These are phyloP conservation scores for Backusella circina DNA, from an alignment of 192 early-diverging fungal species.

Conservation along the genomic window DNA sequence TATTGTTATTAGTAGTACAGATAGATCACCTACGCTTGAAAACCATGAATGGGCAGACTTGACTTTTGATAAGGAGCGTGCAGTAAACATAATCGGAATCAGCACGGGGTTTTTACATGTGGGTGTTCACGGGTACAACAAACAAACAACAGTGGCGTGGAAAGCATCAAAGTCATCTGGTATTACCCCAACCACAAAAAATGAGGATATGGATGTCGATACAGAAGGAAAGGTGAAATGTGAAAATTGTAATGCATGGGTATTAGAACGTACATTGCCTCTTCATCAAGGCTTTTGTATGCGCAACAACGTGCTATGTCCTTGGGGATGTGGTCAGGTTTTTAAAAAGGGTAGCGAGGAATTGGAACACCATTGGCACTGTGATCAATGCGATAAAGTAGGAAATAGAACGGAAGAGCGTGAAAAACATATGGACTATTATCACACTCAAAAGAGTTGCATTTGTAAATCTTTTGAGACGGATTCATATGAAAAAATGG, in stretches of 20 bases:
- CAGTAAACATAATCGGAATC: background rate
- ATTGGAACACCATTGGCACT: constrained; percentile 79
- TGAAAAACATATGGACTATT: constrained; percentile 64
- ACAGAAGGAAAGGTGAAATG: constrained; percentile 45
- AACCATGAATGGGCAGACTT: constrained; percentile 48
- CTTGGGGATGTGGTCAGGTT: constrained; percentile 51
- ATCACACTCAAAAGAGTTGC: constrained; percentile 60
- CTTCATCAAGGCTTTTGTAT: constrained; percentile 79
- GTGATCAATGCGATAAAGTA: constrained; percentile 58
- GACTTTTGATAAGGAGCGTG: constrained; percentile 22
- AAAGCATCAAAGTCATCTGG: background rate
- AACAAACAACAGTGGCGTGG: constrained; percentile 5
- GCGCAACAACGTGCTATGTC: constrained; percentile 75
- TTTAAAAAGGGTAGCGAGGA: constrained; percentile 63
- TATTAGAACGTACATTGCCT: constrained; percentile 54
- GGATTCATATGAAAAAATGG: constrained; percentile 47
- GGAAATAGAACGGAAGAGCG: constrained; percentile 39
- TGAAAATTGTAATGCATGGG: constrained; percentile 64
- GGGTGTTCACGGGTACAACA: constrained; percentile 36
- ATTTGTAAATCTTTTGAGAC: constrained; percentile 44
- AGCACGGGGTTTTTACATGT: constrained; percentile 31
- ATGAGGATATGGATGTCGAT: constrained; percentile 1
- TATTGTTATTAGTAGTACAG: constrained; percentile 31
- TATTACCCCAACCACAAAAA: background rate
- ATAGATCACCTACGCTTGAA: constrained; percentile 33